These are phyloP conservation scores for Annulohypoxylon stygium DNA, from an alignment of 495 filamentous ascomycete genomes.

Conservation along the genomic window DNA sequence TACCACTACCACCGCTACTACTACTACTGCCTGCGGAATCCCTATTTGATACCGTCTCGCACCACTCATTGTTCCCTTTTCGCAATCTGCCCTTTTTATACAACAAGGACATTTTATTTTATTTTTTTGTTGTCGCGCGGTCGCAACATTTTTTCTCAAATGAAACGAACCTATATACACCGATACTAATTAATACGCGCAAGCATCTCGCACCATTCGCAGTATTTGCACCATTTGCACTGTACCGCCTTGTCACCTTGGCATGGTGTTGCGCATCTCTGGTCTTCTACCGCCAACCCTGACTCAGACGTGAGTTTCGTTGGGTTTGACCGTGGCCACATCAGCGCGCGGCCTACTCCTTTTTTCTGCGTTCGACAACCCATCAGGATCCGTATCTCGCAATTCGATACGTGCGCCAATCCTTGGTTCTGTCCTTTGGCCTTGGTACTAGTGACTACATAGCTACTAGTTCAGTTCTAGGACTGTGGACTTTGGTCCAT, in stretches of 20 bases:
- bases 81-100: constrained; percentile 28
- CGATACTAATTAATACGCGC: constrained; percentile 40
- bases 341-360: constrained; percentile 49
- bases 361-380: constrained; percentile 44
- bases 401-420: constrained; percentile 36
- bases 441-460: constrained; percentile 38
- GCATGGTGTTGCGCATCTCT: constrained; percentile 42
- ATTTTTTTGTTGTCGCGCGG: constrained; percentile 54
- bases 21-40: constrained; percentile 24
- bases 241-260: constrained; percentile 8
- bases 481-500: constrained; percentile 34
- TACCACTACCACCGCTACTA: constrained; percentile 15
- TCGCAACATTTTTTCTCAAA: constrained; percentile 44
- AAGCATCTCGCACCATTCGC: constrained; percentile 35
- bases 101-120: constrained; percentile 48
- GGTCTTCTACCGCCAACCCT: constrained; percentile 42
- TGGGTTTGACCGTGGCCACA: constrained; percentile 54
- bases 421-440: constrained; percentile 34
- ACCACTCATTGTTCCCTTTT: constrained; percentile 37
- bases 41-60: constrained; percentile 40
- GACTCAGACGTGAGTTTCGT: constrained; percentile 53
- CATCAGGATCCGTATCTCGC: constrained; percentile 40
- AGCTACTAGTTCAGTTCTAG: constrained; percentile 6
- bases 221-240: constrained; percentile 29
- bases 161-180: constrained; percentile 18